Base-by-base conservation (phyloP, 768 basidiomycete genomes). In the Leccinum uliginosum region DNA sequence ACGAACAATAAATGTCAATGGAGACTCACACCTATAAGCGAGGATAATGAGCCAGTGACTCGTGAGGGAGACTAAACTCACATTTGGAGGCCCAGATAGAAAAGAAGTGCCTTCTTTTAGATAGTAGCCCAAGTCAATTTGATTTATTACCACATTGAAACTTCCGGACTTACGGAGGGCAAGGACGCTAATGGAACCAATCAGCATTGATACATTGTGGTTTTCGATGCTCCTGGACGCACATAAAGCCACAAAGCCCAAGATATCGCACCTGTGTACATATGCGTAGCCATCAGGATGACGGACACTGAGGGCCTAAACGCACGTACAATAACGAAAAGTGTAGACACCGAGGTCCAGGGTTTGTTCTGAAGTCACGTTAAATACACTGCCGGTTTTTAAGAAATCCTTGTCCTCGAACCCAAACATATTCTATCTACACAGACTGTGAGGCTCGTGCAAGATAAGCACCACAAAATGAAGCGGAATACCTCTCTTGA, bases 341-440 rank as follows among this genome's bases (percentile, higher is more conserved):
- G 15, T 9, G 19, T 40, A 14, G 62, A 55, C 19, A 63, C 62
- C 44, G 27, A 32, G 12, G 59, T 38, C 62, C 58, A 61, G 10
- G 29, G 55, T 46, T 23, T 17, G 10, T 24, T 48, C 62, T 63
- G 12, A 7, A 29, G 26, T 26, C 17, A 29, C 23, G 26, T 62
- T 29, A 63, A 30, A 24, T 21, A 46, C 23, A 10, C 6, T 7
- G 4, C 3, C 4, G 14, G 29, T 15, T 7, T 14, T 19, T 10
- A 19, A 23, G 12, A 2, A 27, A 38, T 17, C 15, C 0, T 15
- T 29, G 3, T 29, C 26, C 15, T 47, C 62, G 2, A 3, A 64
- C 62, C 62, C 62, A 63, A 29, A 63, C 6, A 11, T 60, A 50
- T 50, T 61, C 44, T 30, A 64, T 19, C 62, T 63, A 5, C 23